Percentiles rank a stretch among this genome's conserved stretches.
Conservation (phyloP, 108 stramenopile genomes). For the Nitzschia sp. region DNA sequence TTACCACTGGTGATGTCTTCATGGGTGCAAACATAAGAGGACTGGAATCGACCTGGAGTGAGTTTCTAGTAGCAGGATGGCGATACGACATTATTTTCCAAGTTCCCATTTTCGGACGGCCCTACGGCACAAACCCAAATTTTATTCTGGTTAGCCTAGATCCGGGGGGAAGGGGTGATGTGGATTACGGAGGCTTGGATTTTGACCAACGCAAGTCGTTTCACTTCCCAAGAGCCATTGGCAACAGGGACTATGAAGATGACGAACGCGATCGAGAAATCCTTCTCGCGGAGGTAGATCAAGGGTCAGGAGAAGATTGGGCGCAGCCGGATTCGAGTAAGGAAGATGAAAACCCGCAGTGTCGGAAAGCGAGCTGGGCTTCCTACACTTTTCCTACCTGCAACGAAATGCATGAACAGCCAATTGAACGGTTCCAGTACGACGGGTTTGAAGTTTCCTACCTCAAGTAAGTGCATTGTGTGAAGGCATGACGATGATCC, state of each 20-base stretch:
- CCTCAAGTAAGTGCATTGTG: neutral
- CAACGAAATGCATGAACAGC: neutral
- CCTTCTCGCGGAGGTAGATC: neutral
- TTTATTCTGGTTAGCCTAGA: too few species aligned
- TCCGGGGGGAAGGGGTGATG: neutral
- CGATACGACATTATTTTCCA: too few species aligned
- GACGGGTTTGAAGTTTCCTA: neutral
- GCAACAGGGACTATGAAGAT: neutral
- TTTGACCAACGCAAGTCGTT: neutral
- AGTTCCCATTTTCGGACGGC: too few species aligned
- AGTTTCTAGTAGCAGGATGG: too few species aligned
- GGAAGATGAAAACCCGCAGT: neutral
- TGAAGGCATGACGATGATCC: too few species aligned
- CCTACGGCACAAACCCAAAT: too few species aligned
- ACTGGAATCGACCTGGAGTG: too few species aligned
- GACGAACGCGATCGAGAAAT: neutral
- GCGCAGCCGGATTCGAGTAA: neutral
- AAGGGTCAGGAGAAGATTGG: neutral
- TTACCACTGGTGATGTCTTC: too few species aligned
- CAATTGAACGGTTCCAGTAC: neutral
- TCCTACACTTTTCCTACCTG: neutral
- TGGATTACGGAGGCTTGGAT: neutral
- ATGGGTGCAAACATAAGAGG: too few species aligned
- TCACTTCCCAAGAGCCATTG: neutral
- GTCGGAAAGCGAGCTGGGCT: neutral